Evolutionary conservation across 768 basidiomycete species (phyloP), one percentile per base, ranked within the genome.

Genomic region (Serendipita vermifera): DNA sequence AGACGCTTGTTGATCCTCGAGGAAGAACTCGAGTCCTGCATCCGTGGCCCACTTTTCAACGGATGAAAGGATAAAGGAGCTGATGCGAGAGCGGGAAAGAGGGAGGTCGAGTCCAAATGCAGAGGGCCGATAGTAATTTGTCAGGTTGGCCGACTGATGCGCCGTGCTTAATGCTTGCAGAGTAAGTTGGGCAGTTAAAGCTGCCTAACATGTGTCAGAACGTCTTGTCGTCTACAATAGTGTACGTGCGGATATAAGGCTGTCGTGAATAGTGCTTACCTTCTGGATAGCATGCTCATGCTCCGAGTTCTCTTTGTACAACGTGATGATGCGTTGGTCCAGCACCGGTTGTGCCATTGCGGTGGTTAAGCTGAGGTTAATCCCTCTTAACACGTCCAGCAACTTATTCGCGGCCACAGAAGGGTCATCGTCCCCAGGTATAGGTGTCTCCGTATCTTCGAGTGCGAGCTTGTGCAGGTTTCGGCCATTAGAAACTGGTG

Each of bases 241-340:
- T n/a, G n/a, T n/a, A n/a, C n/a, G n/a, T n/a, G n/a, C n/a, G n/a
- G n/a, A n/a, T n/a, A n/a, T n/a, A n/a, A n/a, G n/a, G n/a, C n/a
- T n/a, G n/a, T n/a, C n/a, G n/a, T n/a, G 24, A 51, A 9, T 22
- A 1, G 9, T 29, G 29, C 46, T 7, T 7, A 51, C 46, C 24
- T 51, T 51, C n/a, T 51, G 46, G 29, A 51, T 51, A 51, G 46
- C 5, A 24, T 51, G 29, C 29, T 51, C 46, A n/a, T 51, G 46
- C 29, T 22, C n/a, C 11, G 46, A 51, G 24, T 29, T 22, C 17
- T 51, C 46, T 31, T 26, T 51, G 29, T 51, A 51, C 17, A 51
- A n/a, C 32, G 46, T 24, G n/a, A 51, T n/a, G 9, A 31, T 29
- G 7, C 46, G 46, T 31, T 51, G 46, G 32, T 51, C 46, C 5